phyloP scores from a whole-genome alignment of 352 stramenopile species.

The Pythium sukuiense region DNA sequence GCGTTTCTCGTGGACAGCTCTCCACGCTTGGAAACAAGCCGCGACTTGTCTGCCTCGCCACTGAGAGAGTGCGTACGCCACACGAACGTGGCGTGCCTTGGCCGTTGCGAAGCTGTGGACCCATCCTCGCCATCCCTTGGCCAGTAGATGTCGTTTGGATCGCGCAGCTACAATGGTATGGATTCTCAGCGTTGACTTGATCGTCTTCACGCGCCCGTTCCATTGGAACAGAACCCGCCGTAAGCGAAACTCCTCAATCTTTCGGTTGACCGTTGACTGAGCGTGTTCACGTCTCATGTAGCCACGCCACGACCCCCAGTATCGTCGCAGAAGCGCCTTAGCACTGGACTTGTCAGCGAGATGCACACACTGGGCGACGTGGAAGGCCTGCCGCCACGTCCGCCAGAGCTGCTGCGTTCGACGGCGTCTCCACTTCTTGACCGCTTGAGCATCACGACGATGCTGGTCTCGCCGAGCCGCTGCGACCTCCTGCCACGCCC shows the following conservation, averaged over 20 bases:
- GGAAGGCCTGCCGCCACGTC: slow-evolving; percentile 13
- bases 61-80: neutral
- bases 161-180: neutral
- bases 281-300: neutral
- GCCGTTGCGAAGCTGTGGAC: neutral
- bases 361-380: slow-evolving; percentile 14
- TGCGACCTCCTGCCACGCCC: slow-evolving; percentile 4
- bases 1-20: neutral
- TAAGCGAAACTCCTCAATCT: neutral
- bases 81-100: slow-evolving; percentile 3
- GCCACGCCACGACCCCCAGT: neutral
- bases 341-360: slow-evolving; percentile 12
- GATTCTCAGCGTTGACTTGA: neutral
- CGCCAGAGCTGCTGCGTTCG: neutral
- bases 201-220: neutral
- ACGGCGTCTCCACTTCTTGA: neutral
- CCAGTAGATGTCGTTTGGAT: neutral
- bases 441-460: neutral
- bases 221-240: slow-evolving; percentile 1
- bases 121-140: slow-evolving; percentile 12
- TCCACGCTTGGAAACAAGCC: slow-evolving; percentile 15
- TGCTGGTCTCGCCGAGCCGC: neutral
- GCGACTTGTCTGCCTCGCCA: slow-evolving; percentile 16
- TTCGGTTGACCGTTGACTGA: neutral
- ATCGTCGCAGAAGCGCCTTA: neutral